Conservation (phyloP, 495 filamentous ascomycete genomes). For the Aspergillus mulundensis region DNA sequence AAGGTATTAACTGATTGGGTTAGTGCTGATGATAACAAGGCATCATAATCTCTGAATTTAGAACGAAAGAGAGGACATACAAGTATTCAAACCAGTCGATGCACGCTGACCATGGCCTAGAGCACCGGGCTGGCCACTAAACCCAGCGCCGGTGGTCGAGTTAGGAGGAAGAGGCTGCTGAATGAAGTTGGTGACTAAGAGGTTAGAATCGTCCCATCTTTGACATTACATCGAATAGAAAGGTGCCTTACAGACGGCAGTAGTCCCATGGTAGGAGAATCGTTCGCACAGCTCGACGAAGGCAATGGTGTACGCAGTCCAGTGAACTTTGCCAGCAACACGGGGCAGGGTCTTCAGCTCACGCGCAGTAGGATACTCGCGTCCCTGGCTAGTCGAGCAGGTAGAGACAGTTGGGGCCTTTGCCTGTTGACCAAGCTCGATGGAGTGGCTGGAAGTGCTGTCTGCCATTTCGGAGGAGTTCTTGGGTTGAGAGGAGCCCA, state of each 20-base stretch:
- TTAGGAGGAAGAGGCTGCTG: constrained; percentile 57
- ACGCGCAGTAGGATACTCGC: constrained; percentile 51
- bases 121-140: constrained; percentile 57
- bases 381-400: not conserved
- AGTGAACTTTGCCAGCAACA: constrained; percentile 61
- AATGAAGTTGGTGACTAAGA: constrained; percentile 59
- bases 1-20: constrained; percentile 54
- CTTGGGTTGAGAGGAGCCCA: not conserved
- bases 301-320: constrained; percentile 62
- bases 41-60: not conserved
- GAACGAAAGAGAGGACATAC: constrained; percentile 20
- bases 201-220: constrained; percentile 3
- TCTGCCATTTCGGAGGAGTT: not conserved
- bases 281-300: constrained; percentile 75
- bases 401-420: not conserved
- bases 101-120: constrained; percentile 62
- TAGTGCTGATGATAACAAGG: not conserved
- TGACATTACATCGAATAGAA: not conserved
- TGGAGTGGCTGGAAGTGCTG: constrained; percentile 2
- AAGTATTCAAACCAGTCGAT: constrained; percentile 56
- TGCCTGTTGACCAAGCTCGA: not conserved
- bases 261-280: constrained; percentile 74
- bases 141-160: constrained; percentile 58
- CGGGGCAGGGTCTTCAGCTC: constrained; percentile 58
- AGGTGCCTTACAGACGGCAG: constrained; percentile 56